phyloP scores from a whole-genome alignment of 768 basidiomycete genomes.

The Russula sp. region DNA sequence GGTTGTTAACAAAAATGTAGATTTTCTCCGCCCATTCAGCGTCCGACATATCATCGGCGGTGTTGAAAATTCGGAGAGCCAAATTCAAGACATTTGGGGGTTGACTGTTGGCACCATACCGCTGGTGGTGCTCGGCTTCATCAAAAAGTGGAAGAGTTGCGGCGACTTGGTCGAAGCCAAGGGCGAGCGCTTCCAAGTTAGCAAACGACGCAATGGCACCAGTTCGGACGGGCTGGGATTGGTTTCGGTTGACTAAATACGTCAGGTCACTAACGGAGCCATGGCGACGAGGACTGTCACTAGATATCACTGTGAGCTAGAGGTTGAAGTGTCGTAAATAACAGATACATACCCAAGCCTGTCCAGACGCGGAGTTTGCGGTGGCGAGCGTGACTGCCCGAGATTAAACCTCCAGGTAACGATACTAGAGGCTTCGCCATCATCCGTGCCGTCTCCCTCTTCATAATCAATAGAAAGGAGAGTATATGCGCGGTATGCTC shows the following conservation, averaged over 20 bases:
- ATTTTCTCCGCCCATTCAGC: slow-evolving; percentile 75
- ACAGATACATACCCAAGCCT: slow-evolving; percentile 42
- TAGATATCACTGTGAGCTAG: slow-evolving; percentile 31
- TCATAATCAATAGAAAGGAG: slow-evolving; percentile 92
- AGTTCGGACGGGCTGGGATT: slow-evolving; percentile 84
- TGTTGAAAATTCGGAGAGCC: slow-evolving; percentile 83
- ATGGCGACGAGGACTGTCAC: slow-evolving; percentile 63
- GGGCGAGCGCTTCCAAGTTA: slow-evolving; percentile 60
- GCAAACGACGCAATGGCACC: slow-evolving; percentile 93
- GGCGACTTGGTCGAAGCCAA: slow-evolving; percentile 74
- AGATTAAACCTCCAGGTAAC: slow-evolving; percentile 96
- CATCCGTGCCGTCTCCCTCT: slow-evolving; percentile 81
- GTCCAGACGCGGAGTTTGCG: slow-evolving; percentile 70
- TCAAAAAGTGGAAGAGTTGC: slow-evolving; percentile 74
- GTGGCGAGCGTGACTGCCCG: slow-evolving; percentile 81
- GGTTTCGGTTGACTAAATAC: slow-evolving; percentile 83
- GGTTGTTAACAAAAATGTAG: slow-evolving; percentile 66
- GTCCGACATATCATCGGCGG: slow-evolving; percentile 74
- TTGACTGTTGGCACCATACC: slow-evolving; percentile 68
- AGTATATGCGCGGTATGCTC: slow-evolving; percentile 92
- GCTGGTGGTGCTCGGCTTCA: slow-evolving; percentile 63
- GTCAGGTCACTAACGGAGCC: slow-evolving; percentile 95
- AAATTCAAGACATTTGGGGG: slow-evolving; percentile 94
- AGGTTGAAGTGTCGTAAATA: neutral
- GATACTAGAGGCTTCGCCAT: slow-evolving; percentile 74